phyloP scores from a whole-genome alignment of 805 yeast species.

The Candida parachauliodes region DNA sequence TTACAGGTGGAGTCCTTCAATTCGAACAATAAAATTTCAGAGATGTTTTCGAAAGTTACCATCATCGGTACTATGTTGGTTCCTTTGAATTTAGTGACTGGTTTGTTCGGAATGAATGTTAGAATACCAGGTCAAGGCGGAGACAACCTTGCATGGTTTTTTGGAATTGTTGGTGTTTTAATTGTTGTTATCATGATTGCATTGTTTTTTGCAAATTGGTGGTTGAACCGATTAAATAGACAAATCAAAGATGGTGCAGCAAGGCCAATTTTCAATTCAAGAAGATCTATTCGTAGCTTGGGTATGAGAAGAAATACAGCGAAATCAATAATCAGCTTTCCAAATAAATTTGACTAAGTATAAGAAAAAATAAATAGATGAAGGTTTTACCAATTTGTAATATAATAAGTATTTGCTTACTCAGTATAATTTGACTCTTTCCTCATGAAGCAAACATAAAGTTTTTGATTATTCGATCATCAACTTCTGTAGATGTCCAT shows the following conservation, averaged over 20 bases:
- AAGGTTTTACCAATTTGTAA: no score
- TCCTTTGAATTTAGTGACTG: conserved; percentile 87
- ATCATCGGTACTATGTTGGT: conserved; percentile 84
- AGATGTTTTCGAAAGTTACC: conserved; percentile 85
- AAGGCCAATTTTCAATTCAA: conserved; percentile 11
- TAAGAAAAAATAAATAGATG: background rate
- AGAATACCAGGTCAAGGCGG: conserved; percentile 66
- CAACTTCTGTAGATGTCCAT: no score
- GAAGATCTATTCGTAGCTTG: conserved; percentile 25
- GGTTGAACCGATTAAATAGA: conserved; percentile 16
- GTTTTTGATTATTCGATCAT: no score
- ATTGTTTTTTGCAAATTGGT: conserved; percentile 18
- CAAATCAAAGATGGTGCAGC: conserved; percentile 10
- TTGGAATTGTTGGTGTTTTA: conserved; percentile 30
- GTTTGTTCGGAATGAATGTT: conserved; percentile 96
- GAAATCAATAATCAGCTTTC: conserved; percentile 37
- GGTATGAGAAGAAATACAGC: conserved; percentile 26
- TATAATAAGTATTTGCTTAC: no score
- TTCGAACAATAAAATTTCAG: conserved; percentile 80
- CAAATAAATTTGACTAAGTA: conserved; percentile 30
- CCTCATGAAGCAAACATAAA: no score
- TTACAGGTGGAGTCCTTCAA: conserved; percentile 89
- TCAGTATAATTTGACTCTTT: no score
- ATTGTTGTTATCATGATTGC: conserved; percentile 14
- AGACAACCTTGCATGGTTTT: conserved; percentile 28